phyloP scores from a whole-genome alignment of 805 yeast species.

The Grigorovia transvaalensis region DNA sequence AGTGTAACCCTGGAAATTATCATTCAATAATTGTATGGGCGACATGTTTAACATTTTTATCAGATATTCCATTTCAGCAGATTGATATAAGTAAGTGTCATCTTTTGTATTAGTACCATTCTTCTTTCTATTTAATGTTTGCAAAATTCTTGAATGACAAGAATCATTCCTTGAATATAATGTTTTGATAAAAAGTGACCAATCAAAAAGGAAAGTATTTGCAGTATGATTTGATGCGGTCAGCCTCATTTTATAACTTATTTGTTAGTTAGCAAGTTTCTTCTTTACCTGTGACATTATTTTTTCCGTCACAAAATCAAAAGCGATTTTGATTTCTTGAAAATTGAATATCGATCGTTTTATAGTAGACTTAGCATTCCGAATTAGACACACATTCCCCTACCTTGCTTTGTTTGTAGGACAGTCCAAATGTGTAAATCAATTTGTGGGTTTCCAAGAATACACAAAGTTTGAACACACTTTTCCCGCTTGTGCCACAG shows the following conservation, averaged over 20 bases:
- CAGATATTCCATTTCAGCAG: not conserved
- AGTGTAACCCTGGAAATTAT: too few species aligned
- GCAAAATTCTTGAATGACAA: not conserved
- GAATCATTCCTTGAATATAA: not conserved
- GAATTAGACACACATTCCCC: too few species aligned
- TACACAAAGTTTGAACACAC: too few species aligned
- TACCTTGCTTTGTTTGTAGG: too few species aligned
- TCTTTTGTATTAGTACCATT: not conserved
- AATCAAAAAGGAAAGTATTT: not conserved
- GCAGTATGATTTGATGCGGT: not conserved
- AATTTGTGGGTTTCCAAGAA: too few species aligned
- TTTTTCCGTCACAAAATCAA: not conserved
- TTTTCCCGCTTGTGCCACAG: too few species aligned
- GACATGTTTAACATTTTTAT: not conserved
- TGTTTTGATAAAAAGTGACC: not conserved
- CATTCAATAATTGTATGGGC: not conserved
- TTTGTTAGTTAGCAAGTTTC: not conserved
- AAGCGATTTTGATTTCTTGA: too few species aligned
- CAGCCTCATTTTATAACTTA: not conserved
- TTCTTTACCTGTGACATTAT: not conserved
- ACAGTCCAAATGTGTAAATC: too few species aligned
- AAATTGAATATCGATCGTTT: too few species aligned
- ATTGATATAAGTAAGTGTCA: not conserved
- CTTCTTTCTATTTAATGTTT: not conserved
- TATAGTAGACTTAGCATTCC: too few species aligned